Conservation (phyloP, 2,329 filamentous ascomycete species). For the Colletotrichum coccodes region DNA sequence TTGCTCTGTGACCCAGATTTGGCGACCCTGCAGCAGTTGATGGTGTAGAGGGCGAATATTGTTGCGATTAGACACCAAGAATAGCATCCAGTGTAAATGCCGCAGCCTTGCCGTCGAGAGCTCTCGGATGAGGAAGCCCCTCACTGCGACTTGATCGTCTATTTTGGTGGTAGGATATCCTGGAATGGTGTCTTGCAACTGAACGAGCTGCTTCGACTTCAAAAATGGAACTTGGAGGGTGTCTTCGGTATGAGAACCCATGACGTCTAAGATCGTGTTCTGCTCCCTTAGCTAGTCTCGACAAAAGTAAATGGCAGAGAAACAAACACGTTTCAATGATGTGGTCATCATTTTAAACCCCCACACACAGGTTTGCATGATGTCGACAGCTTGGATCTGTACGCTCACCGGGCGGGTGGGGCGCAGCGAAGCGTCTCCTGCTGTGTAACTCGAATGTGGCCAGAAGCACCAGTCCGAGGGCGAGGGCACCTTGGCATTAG, state of each 20-base stretch:
- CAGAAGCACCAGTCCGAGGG: too few relatives aligned
- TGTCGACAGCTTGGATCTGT: too few relatives aligned
- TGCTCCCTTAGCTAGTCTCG: background rate
- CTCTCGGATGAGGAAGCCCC: background rate
- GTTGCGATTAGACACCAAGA: background rate
- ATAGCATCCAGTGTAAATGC: background rate
- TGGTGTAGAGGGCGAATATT: constrained; percentile 49
- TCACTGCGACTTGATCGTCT: background rate
- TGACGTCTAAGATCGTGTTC: background rate
- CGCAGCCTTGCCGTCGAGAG: background rate
- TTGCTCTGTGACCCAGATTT: constrained; percentile 50
- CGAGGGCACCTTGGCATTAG: too few relatives aligned
- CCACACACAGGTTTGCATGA: too few relatives aligned
- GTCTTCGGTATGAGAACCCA: background rate
- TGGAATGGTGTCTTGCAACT: background rate
- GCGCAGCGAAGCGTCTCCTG: too few relatives aligned
- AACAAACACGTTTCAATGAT: too few relatives aligned
- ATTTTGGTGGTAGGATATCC: background rate
- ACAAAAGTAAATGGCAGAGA: too few relatives aligned
- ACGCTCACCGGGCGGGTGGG: too few relatives aligned
- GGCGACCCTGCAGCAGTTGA: constrained; percentile 48
- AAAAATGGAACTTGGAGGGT: background rate
- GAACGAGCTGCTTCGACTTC: background rate
- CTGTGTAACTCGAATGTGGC: too few relatives aligned
- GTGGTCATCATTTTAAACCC: too few relatives aligned